Conservation (phyloP, 2,329 filamentous ascomycete species). For the Emmonsiellopsis sp. region DNA sequence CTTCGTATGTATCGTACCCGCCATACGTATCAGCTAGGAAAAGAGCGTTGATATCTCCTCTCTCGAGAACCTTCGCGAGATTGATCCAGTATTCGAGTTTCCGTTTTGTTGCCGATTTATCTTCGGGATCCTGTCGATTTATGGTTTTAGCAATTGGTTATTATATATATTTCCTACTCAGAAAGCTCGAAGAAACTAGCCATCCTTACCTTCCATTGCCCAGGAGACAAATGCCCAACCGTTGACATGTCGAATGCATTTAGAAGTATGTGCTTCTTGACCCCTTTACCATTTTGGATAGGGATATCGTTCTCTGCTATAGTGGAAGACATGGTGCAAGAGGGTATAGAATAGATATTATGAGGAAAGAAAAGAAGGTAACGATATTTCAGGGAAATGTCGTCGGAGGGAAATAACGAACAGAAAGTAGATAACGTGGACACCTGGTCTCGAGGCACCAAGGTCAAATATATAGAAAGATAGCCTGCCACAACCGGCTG, state of each 20-base stretch:
- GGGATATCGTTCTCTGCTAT: not conserved
- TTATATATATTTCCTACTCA: conserved; percentile 3
- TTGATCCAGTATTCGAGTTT: conserved; percentile 56
- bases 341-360: not conserved
- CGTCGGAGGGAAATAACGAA: too few species aligned
- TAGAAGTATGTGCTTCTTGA: conserved; percentile 49
- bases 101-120: conserved; percentile 53
- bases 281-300: not conserved
- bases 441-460: too few species aligned
- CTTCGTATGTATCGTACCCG: conserved; percentile 55
- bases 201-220: conserved; percentile 53
- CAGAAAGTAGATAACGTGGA: too few species aligned
- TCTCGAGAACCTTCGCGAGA: conserved; percentile 53
- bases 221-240: conserved; percentile 54
- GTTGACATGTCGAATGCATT: conserved; percentile 61
- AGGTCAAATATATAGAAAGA: too few species aligned
- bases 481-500: too few species aligned
- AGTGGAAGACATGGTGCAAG: not conserved
- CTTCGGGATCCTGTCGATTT: conserved; percentile 45
- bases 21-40: conserved; percentile 60
- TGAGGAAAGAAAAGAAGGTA: too few species aligned
- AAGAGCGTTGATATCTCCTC: conserved; percentile 54
- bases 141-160: not conserved
- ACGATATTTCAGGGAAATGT: too few species aligned
- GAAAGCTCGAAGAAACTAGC: not conserved